Base-by-base conservation (phyloP, 306 rosid genomes). In the Comarum palustre region DNA sequence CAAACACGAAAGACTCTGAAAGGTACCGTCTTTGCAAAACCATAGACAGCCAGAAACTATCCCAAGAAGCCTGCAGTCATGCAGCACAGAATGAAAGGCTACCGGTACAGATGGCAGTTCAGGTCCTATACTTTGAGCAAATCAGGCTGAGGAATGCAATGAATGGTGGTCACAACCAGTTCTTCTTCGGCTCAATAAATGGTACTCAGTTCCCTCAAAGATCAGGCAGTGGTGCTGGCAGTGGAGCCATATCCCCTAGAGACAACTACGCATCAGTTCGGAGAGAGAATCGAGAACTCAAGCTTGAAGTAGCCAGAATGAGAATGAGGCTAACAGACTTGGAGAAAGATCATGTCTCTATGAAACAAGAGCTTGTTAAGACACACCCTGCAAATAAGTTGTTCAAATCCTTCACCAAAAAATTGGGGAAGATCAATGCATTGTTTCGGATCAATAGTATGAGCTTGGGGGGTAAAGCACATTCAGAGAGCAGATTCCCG, bases 231-330 rank as follows among this genome's bases (percentile, higher is more conserved):
- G 99, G 96, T 2, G 97, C 97, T 0, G 99, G 99, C 41, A 95
- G 99, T 54, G 99, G 97, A 61, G 99, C 97, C 71, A 95, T 95
- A 16, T 95, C 99, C 16, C 99, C 99, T 0, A 77, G 97, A 78
- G 99, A 95, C 80, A 95, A 95, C 82, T 95, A 95, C 17, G 99
- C 99, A 14, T 95, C 99, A 1, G 99, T 95, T 5, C 77, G 99
- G 79, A 83, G 99, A 73, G 99, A 95, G 86, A 95, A 95, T 79
- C 78, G 99, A 6, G 99, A 95, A 81, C 84, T 95, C 69, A 95
- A 95, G 85, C 96, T 95, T 10, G 99, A 95, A 76, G 99, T 95
- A 7, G 95, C 99, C 7, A 89, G 99, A 68, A 95, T 95, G 99
- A 85, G 99, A 84, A 95, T 95, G 99, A 87, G 99, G 78, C 86